A percentile compares a stretch with the other conserved stretches of the same genome.
These are phyloP conservation scores for Collybia mongolica DNA, from an alignment of 768 basidiomycete genomes.

Conservation along the genomic window DNA sequence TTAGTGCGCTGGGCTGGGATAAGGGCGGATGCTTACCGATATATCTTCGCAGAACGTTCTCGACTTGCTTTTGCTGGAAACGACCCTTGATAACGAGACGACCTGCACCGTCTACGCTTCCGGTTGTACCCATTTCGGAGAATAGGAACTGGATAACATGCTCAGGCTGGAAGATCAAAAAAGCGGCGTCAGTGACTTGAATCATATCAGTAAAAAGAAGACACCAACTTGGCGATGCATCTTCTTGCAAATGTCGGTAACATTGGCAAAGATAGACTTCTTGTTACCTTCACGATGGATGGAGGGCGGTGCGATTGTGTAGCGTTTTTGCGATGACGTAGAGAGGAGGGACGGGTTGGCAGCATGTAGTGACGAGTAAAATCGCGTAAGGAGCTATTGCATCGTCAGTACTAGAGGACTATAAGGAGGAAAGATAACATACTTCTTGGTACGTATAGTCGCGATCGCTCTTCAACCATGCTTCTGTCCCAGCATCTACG, in stretches of 20 bases:
- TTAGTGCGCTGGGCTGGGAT: neutral
- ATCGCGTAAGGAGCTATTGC: constrained; percentile 85
- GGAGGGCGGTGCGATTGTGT: constrained; percentile 95
- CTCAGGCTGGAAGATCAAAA: constrained; percentile 61
- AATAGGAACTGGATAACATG: constrained; percentile 98
- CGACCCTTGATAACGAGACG: constrained; percentile 96
- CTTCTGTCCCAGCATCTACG: constrained; percentile 74
- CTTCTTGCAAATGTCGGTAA: constrained; percentile 95
- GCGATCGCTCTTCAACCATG: constrained; percentile 91
- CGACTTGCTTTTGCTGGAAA: constrained; percentile 98
- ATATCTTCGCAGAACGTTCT: constrained; percentile 94
- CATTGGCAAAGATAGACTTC: constrained; percentile 95
- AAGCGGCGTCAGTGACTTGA: neutral
- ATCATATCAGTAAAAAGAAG: neutral
- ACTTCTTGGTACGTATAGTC: constrained; percentile 96
- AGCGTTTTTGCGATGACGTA: constrained; percentile 84
- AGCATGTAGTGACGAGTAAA: constrained; percentile 87
- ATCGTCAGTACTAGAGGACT: constrained; percentile 1
- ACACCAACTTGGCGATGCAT: constrained; percentile 82
- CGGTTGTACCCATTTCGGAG: constrained; percentile 97
- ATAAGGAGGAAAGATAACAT: neutral
- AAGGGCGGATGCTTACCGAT: constrained; percentile 67
- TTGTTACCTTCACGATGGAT: constrained; percentile 96
- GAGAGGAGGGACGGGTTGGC: constrained; percentile 90
- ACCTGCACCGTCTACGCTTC: constrained; percentile 88